Conservation (phyloP, 2,329 filamentous ascomycete genomes). For the Drechslerella stenobrocha region DNA sequence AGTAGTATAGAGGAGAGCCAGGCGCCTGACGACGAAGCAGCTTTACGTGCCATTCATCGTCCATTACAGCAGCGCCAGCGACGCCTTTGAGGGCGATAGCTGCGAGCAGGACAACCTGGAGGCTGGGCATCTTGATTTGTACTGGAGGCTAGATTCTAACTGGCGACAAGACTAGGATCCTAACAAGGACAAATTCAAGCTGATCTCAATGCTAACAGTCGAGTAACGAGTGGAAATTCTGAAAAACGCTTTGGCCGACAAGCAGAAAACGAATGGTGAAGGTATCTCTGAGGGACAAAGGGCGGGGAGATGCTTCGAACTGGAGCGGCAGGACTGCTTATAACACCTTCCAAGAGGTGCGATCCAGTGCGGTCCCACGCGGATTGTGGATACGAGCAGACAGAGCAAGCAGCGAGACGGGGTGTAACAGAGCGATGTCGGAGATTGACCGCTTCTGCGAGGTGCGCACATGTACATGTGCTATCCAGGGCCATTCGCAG, state of each 20-base stretch:
- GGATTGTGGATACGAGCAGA: too few species aligned
- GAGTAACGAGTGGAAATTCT: slow-evolving; percentile 39
- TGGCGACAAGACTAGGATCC: slow-evolving; percentile 22
- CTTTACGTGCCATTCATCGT: slow-evolving; percentile 45
- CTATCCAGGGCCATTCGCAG: background rate
- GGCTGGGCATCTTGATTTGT: slow-evolving; percentile 31
- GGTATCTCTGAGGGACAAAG: slow-evolving; percentile 15
- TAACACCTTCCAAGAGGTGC: slow-evolving; percentile 25
- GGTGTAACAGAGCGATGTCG: slow-evolving; percentile 45
- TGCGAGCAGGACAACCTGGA: slow-evolving; percentile 38
- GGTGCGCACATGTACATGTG: slow-evolving; percentile 10
- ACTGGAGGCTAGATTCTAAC: too few species aligned
- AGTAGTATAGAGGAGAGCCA: slow-evolving; percentile 58
- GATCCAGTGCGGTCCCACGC: too few species aligned
- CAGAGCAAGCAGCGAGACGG: slow-evolving; percentile 13
- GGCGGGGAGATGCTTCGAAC: slow-evolving; percentile 14
- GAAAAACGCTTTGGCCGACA: slow-evolving; percentile 7
- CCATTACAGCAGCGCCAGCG: slow-evolving; percentile 27
- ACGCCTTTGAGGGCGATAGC: slow-evolving; percentile 36
- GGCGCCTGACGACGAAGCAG: slow-evolving; percentile 59
- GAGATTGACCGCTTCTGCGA: too few species aligned
- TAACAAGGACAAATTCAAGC: slow-evolving; percentile 30
- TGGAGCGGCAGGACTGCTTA: slow-evolving; percentile 37
- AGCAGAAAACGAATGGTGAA: slow-evolving; percentile 21
- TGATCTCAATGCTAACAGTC: slow-evolving; percentile 7